Evolutionary conservation across 2,329 filamentous ascomycete species (phyloP), one percentile per base, ranked within the genome.

Genomic region (Cercospora janseana): DNA sequence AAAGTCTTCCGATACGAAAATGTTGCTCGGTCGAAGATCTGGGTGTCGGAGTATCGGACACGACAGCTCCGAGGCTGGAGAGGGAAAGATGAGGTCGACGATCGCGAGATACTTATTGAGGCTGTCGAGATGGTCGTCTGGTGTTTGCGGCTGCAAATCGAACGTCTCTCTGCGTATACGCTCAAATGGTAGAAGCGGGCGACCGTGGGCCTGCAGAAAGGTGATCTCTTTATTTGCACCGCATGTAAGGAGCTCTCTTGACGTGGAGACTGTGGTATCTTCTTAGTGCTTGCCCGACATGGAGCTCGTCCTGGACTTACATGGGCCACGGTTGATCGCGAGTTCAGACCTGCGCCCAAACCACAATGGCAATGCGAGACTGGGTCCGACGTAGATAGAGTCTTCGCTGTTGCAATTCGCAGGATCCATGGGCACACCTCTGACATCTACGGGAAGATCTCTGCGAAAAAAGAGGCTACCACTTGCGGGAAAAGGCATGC

Each of bases 401-500:
- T 44, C 40, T n/a, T 58, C 16, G 37, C 28, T 2, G 21, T 35
- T 37, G 35, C n/a, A 6, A 13, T 53, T 42, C 5, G 49, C 18
- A 6, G 42, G 34, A 23, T 53, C 37, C 26, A 66, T 20, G 1
- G 62, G 49, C n/a, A 64, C 21, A 18, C 53, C 60, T 15, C 12
- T 54, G 18, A 31, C 41, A 6, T 28, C 47, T 23, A 31, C n/a
- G 27, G 53, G 32, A 15, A 66, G 27, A 32, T 67, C 63, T 50
- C 57, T 40, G 61, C 69, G 51, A 66, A 63, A 61, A 43, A 66
- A 70, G 6, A 70, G 28, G 50, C 66, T 69, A 16, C 66, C 66
- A 35, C 59, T 66, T 23, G 66, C 66, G n/a, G 60, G 62, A 38
- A 70, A 56, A 15, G 9, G 16, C 29, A 69, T 53, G 27, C 48